Percentiles rank a stretch among this genome's conserved stretches.
These are phyloP conservation scores for Aurinia saxatilis DNA, from an alignment of 345 rosid species.

Conservation along the genomic window DNA sequence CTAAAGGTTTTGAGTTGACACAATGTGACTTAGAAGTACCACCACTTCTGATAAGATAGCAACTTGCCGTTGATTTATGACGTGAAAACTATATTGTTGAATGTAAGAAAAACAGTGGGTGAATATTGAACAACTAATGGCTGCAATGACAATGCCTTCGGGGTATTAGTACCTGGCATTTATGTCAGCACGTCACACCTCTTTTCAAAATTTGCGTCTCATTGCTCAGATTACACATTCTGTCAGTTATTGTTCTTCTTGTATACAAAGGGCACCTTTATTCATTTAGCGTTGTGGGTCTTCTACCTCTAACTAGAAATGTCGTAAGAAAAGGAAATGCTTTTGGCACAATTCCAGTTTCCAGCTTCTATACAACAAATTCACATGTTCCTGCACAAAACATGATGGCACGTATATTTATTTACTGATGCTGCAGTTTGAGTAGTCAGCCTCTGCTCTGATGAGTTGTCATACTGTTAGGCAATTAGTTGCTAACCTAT, in stretches of 20 bases:
- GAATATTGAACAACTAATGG: not conserved
- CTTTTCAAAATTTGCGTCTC: not conserved
- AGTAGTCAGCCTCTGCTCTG: slow-evolving; percentile 8
- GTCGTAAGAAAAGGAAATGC: too few relatives aligned
- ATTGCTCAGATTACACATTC: not conserved
- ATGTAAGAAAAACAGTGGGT: not conserved
- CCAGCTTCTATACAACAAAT: not conserved
- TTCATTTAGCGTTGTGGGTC: not conserved
- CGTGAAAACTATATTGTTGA: not conserved
- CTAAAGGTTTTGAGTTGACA: slow-evolving; percentile 1
- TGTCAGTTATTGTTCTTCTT: not conserved
- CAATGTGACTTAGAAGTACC: slow-evolving; percentile 4
- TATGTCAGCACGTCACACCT: not conserved
- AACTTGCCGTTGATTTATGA: not conserved
- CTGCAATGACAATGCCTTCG: not conserved
- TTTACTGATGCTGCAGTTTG: too few relatives aligned
- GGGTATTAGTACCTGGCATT: not conserved
- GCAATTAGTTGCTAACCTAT: slow-evolving; percentile 11
- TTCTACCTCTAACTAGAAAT: too few relatives aligned
- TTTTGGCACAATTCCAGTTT: slow-evolving; percentile 3
- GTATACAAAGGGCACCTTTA: not conserved
- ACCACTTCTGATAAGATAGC: not conserved
- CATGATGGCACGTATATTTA: too few relatives aligned
- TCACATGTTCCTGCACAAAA: slow-evolving; percentile 9
- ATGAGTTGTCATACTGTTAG: slow-evolving; percentile 1